Evolutionary conservation across 78 protist species (phyloP).

Genomic region (Planoprotostelium fungivorum): DNA sequence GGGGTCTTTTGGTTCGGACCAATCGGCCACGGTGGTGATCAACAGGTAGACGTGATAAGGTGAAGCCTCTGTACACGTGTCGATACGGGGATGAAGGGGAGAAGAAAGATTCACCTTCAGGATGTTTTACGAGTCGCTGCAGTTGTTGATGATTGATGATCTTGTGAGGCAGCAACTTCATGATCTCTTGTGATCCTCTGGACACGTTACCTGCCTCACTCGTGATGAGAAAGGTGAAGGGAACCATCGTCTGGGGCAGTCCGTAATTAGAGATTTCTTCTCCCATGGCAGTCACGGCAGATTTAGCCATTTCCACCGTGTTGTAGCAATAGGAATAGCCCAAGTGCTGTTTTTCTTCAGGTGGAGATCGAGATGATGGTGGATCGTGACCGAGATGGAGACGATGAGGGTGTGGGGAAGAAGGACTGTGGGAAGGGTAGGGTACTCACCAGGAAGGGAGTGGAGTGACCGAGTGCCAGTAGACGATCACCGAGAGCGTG

Average conservation of each 20-base stretch:
- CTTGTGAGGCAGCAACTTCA: constrained; percentile 76
- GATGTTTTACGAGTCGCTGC: constrained; percentile 22
- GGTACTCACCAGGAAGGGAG: constrained; percentile 68
- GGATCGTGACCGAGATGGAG: neutral
- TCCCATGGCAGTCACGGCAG: constrained; percentile 69
- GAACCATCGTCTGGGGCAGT: constrained; percentile 66
- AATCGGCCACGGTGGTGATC: constrained; percentile 22
- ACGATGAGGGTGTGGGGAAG: neutral
- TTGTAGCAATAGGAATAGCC: constrained; percentile 65
- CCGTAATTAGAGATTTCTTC: constrained; percentile 70
- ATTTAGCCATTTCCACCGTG: constrained; percentile 51
- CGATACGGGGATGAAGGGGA: neutral
- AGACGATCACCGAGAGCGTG: constrained; percentile 79
- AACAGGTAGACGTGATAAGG: neutral
- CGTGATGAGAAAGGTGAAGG: constrained; percentile 74
- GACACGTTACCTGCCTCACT: constrained; percentile 68
- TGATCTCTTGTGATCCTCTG: constrained; percentile 77
- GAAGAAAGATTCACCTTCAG: neutral
- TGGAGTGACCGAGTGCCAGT: constrained; percentile 64
- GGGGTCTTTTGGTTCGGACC: constrained; percentile 59
- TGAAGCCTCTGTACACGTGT: neutral
- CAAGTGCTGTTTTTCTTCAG: constrained; percentile 37
- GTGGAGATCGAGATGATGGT: neutral
- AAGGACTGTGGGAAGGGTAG: neutral
- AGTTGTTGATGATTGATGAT: constrained; percentile 64